Conservation (phyloP, 2,329 filamentous ascomycete genomes). For the Arthroderma sp. region DNA sequence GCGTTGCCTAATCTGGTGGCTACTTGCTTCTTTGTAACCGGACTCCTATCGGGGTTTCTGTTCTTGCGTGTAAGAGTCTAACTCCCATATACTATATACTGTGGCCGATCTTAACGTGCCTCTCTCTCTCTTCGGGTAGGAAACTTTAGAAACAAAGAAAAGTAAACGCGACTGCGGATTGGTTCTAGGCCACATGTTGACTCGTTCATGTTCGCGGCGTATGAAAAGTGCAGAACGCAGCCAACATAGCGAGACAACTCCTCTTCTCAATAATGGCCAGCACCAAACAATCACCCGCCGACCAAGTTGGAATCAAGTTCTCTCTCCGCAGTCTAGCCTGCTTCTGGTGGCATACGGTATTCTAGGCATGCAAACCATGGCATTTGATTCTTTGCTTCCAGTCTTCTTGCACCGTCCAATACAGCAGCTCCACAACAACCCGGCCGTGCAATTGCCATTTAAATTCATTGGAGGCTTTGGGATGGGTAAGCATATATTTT, state of each 20-base stretch:
- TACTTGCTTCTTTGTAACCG: constrained; percentile 61
- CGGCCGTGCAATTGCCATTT: constrained; percentile 53
- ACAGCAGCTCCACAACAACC: constrained; percentile 40
- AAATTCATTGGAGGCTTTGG: constrained; percentile 76
- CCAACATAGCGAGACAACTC: constrained; percentile 16
- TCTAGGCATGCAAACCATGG: constrained; percentile 66
- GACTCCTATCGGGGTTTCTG: constrained; percentile 57
- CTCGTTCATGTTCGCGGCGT: constrained; percentile 23
- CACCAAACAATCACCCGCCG: too few relatives aligned
- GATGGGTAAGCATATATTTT: constrained; percentile 48
- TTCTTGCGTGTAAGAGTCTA: constrained; percentile 69
- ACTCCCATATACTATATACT: not conserved
- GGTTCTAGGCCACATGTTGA: constrained; percentile 54
- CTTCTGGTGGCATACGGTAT: constrained; percentile 67
- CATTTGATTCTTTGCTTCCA: constrained; percentile 75
- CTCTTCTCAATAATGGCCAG: constrained; percentile 20
- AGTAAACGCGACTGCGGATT: constrained; percentile 61
- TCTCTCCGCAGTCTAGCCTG: constrained; percentile 59
- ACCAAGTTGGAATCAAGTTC: constrained; percentile 45
- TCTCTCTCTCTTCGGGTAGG: too few relatives aligned
- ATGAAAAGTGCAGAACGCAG: constrained; percentile 10
- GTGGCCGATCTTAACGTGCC: not conserved
- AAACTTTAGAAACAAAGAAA: constrained; percentile 66
- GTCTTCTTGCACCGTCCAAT: constrained; percentile 72
- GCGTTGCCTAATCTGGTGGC: constrained; percentile 70